These are phyloP conservation scores for Wickerhamiella nectarea DNA, from an alignment of 805 yeast genomes.

Conservation along the genomic window DNA sequence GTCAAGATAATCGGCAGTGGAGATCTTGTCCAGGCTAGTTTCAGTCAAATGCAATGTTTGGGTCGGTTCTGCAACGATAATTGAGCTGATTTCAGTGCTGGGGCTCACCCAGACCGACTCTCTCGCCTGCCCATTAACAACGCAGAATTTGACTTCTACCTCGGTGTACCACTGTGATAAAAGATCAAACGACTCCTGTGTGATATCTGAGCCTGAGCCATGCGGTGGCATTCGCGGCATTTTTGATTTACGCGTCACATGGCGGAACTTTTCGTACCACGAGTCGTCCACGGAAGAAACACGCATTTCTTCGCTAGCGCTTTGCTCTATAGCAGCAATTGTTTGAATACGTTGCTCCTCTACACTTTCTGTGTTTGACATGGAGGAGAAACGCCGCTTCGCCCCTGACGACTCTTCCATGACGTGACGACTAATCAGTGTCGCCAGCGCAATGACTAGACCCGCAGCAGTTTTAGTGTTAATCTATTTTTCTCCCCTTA, in stretches of 20 bases:
- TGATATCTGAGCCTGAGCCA: background rate
- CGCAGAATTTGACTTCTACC: background rate
- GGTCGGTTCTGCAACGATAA: background rate
- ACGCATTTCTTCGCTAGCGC: background rate
- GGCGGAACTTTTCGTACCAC: slow-evolving; percentile 3
- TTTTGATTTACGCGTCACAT: background rate
- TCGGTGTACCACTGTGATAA: slow-evolving; percentile 5
- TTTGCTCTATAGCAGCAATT: slow-evolving; percentile 1
- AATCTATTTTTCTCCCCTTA: too few species aligned
- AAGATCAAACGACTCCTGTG: background rate
- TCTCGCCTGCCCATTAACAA: background rate
- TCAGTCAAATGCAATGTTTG: slow-evolving; percentile 4
- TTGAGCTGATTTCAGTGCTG: background rate
- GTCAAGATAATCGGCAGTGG: background rate
- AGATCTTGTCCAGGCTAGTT: background rate
- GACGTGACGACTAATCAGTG: background rate
- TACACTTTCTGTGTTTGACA: slow-evolving; percentile 1
- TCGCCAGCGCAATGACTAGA: too few species aligned
- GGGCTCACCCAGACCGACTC: background rate
- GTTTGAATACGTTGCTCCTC: background rate
- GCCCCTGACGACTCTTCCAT: background rate
- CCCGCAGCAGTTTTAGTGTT: too few species aligned
- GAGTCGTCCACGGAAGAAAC: background rate
- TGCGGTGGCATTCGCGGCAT: background rate
- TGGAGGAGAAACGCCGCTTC: slow-evolving; percentile 6